A percentile compares a stretch with the other conserved stretches of the same genome.
These are phyloP conservation scores for Dryadomyces sulphureus DNA, from an alignment of 2,329 filamentous ascomycete species.

Conservation along the genomic window DNA sequence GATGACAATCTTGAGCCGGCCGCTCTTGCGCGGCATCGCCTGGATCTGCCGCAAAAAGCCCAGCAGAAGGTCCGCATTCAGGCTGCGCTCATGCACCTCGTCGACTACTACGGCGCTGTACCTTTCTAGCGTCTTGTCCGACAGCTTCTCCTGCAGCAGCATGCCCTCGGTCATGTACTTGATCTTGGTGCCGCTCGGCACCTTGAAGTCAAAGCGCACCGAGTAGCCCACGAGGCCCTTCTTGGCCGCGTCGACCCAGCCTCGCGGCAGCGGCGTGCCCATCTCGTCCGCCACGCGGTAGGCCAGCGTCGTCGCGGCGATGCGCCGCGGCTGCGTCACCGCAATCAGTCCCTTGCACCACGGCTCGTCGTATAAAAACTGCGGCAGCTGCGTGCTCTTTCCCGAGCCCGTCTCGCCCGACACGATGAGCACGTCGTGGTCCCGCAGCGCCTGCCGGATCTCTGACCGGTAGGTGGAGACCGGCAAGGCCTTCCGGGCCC, in stretches of 20 bases:
- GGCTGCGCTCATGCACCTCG: slow-evolving; percentile 89
- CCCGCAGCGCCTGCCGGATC: slow-evolving; percentile 40
- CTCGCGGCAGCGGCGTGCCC: slow-evolving; percentile 34
- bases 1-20: slow-evolving; percentile 74
- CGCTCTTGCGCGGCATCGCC: slow-evolving; percentile 35
- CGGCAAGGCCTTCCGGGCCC: slow-evolving; percentile 53
- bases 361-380: slow-evolving; percentile 64
- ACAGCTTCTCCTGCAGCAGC: slow-evolving; percentile 82
- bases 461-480: slow-evolving; percentile 63
- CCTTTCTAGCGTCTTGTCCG: slow-evolving; percentile 65
- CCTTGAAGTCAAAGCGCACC: slow-evolving; percentile 82
- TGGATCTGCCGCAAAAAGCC: slow-evolving; percentile 72
- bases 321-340: slow-evolving; percentile 84
- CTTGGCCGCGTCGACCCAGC: not conserved
- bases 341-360: slow-evolving; percentile 89
- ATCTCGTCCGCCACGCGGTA: slow-evolving; percentile 72
- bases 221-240: slow-evolving; percentile 68
- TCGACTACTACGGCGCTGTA: slow-evolving; percentile 90
- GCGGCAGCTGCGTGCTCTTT: slow-evolving; percentile 92
- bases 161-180: slow-evolving; percentile 96
- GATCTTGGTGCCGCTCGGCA: slow-evolving; percentile 68
- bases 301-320: slow-evolving; percentile 85
- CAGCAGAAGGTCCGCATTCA: slow-evolving; percentile 83
- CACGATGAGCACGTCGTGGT: slow-evolving; percentile 57
- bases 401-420: slow-evolving; percentile 92